A percentile compares a stretch with the other conserved stretches of the same genome.
phyloP scores from a whole-genome alignment of 108 stramenopile genomes.

The Hondaea fermentalgiana region DNA sequence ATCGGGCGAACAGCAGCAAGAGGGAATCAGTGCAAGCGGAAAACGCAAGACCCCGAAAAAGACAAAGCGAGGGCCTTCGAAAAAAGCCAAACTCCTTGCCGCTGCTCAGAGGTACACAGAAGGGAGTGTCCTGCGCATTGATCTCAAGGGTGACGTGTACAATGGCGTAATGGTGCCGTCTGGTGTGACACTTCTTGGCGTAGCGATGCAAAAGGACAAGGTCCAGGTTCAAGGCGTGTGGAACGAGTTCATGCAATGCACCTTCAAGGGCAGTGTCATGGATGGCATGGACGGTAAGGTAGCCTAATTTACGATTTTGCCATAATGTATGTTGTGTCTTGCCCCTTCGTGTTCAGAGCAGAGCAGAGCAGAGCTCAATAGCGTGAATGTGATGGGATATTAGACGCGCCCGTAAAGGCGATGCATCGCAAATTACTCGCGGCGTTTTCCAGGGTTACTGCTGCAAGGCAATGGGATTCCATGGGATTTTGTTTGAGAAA shows the following conservation, averaged over 20 bases:
- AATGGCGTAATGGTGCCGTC: background rate
- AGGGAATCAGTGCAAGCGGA: background rate
- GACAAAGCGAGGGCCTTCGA: background rate
- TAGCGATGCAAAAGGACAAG: background rate
- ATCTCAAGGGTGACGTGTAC: conserved; percentile 1
- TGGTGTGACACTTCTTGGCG: background rate
- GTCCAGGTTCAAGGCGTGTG: background rate
- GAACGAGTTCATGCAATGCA: background rate
- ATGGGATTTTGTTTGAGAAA: no score
- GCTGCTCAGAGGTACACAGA: background rate
- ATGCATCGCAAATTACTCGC: no score
- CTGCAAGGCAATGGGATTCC: no score
- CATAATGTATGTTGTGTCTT: no score
- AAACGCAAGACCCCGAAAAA: background rate
- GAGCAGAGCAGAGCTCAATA: no score
- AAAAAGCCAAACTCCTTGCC: background rate
- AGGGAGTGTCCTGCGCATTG: background rate
- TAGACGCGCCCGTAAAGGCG: no score
- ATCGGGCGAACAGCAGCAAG: background rate
- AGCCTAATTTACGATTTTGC: no score
- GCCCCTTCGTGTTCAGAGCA: no score
- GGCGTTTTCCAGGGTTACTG: no score
- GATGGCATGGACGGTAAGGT: background rate
- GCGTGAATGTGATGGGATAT: no score
- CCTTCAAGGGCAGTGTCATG: background rate